A percentile compares a stretch with the other conserved stretches of the same genome.
phyloP scores from a whole-genome alignment of 78 protist genomes.

The Guillardia theta region DNA sequence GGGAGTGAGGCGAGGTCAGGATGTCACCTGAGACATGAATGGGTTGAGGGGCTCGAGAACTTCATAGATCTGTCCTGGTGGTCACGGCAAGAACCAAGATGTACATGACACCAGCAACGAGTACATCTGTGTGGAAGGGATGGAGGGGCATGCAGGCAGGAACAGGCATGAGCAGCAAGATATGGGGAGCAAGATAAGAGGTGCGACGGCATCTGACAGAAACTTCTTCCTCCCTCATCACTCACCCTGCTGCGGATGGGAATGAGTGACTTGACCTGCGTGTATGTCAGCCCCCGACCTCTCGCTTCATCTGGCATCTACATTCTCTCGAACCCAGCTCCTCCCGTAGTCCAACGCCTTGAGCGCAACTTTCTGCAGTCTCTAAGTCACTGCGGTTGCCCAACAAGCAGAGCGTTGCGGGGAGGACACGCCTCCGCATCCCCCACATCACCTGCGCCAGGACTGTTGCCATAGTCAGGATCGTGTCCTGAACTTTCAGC shows the following conservation, averaged over 20 bases:
- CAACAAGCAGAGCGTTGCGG: too few relatives aligned
- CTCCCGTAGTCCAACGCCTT: not conserved
- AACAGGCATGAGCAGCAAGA: not conserved
- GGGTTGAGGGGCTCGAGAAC: constrained; percentile 4
- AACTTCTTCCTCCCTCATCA: not conserved
- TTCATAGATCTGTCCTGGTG: not conserved
- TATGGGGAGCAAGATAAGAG: not conserved
- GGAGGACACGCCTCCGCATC: too few relatives aligned
- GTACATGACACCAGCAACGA: not conserved
- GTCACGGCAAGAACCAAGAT: not conserved
- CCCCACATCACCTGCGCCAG: too few relatives aligned
- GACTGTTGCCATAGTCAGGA: not conserved
- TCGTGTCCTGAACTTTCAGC: constrained; percentile 46
- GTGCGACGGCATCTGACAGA: not conserved
- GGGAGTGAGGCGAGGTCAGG: not conserved
- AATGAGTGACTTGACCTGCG: too few relatives aligned
- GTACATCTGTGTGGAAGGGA: not conserved
- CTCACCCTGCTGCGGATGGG: not conserved
- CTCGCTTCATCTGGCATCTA: not conserved
- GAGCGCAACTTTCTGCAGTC: not conserved
- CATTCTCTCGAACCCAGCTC: not conserved
- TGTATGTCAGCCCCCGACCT: too few relatives aligned
- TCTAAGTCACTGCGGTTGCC: not conserved
- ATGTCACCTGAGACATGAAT: not conserved
- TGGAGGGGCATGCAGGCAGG: not conserved